phyloP scores from a whole-genome alignment of 768 basidiomycete genomes.

The Auriscalpium vulgare region DNA sequence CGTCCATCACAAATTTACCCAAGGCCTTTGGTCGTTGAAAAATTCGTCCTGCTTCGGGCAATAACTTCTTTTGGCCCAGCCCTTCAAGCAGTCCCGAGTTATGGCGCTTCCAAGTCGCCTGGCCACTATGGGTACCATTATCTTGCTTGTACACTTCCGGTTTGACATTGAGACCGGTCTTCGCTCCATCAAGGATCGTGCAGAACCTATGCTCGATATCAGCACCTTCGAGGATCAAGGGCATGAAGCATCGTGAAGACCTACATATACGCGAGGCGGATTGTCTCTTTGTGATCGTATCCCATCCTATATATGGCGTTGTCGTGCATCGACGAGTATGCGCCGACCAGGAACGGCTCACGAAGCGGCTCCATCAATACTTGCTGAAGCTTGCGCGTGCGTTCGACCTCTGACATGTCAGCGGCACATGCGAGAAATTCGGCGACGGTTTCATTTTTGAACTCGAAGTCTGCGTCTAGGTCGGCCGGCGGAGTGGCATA shows the following conservation, averaged over 20 bases:
- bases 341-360: conserved; percentile 39
- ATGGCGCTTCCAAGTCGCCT: conserved; percentile 13
- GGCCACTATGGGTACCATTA: background rate
- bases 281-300: conserved; percentile 40
- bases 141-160: conserved; percentile 20
- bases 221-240: background rate
- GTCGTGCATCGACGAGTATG: conserved; percentile 47
- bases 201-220: conserved; percentile 30
- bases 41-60: background rate
- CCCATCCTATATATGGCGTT: conserved; percentile 44
- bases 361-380: conserved; percentile 44
- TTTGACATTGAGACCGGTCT: conserved; percentile 46
- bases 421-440: conserved; percentile 31
- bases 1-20: conserved; percentile 38
- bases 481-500: conserved; percentile 43
- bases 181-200: conserved; percentile 50
- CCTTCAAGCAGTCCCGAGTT: conserved; percentile 1
- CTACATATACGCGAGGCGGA: conserved; percentile 48
- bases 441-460: conserved; percentile 35
- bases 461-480: conserved; percentile 33
- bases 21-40: conserved; percentile 14
- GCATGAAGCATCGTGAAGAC: conserved; percentile 6
- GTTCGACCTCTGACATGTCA: conserved; percentile 12
- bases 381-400: conserved; percentile 34
- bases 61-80: conserved; percentile 13